Evolutionary conservation across 2,329 filamentous ascomycete species (phyloP), one percentile per base, ranked within the genome.

Genomic region (Xylaria sp.): DNA sequence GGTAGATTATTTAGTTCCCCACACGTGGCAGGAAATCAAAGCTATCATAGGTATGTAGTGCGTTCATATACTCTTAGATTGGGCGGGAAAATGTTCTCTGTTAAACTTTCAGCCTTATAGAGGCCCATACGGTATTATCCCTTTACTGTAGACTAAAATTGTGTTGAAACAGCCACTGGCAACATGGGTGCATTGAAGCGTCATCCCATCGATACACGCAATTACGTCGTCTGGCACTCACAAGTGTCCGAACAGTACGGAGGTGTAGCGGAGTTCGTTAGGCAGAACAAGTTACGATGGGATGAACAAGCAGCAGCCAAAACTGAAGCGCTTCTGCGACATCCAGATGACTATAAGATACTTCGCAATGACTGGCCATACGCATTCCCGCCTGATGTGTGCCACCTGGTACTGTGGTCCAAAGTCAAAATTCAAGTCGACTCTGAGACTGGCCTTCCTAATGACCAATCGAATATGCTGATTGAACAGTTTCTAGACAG

Each of bases 311-410:
- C 21, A 23, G 8, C 21, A 8, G 44, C 18, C 44, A 23, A 23
- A 48, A 5, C 8, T 48, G 44, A 25, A 48, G 21, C 3, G 12
- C 44, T 48, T 48, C 44, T 48, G 10, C 21, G 12, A 13, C 44
- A 23, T 12, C 9, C 44, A 48, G 44, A 48, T 25, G 44, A 48
- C 18, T 48, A 48, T 12, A 48, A 48, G 44, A 48, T 48, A 10
- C 44, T 48, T 25, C 44, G 44, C 44, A 48, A 48, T 48, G 44
- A 48, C 44, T 48, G 44, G 44, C 44, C 44, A 23, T 48, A 48
- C 23, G 44, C 44, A 13, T 48, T 48, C 44, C 44, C 21, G 10
- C 21, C n/a, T 23, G 44, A 48, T 3, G 44, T 48, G 44, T 48
- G 44, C 21, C 44, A 48, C 44, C 9, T 48, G 13, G 44, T 48